A percentile compares a stretch with the other conserved stretches of the same genome.
phyloP scores from a whole-genome alignment of 805 yeast species.

The Candida parachauliodes region DNA sequence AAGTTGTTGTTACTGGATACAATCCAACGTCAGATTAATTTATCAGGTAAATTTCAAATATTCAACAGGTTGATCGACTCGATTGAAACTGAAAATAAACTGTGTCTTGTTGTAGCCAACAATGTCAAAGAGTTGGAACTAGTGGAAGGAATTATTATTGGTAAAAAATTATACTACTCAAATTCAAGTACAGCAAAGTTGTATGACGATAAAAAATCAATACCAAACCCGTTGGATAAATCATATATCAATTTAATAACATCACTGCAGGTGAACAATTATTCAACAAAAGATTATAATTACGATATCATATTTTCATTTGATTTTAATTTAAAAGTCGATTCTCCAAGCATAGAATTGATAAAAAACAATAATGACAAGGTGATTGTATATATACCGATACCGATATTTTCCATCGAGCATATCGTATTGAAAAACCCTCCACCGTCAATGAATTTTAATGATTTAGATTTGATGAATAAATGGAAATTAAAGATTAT shows the following conservation, averaged over 20 bases:
- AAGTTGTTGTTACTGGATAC: conserved; percentile 64
- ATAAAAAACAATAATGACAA: conserved; percentile 16
- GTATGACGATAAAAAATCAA: conserved; percentile 32
- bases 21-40: conserved; percentile 47
- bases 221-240: conserved; percentile 13
- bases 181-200: conserved; percentile 66
- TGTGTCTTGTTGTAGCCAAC: conserved; percentile 49
- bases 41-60: conserved; percentile 58
- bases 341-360: conserved; percentile 35
- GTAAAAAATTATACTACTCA: conserved; percentile 60
- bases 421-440: conserved; percentile 22
- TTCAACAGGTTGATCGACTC: conserved; percentile 48
- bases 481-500: conserved; percentile 32
- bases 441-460: conserved; percentile 17
- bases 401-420: conserved; percentile 32
- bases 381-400: conserved; percentile 33
- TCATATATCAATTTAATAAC: conserved; percentile 27
- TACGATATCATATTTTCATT: conserved; percentile 35
- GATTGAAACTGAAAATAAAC: conserved; percentile 21
- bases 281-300: conserved; percentile 14
- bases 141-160: conserved; percentile 74
- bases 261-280: conserved; percentile 31
- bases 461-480: conserved; percentile 18
- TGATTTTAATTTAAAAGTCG: conserved; percentile 28
- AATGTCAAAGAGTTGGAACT: conserved; percentile 70